Base-by-base conservation (phyloP, 345 rosid genomes). In the Arabidopsis arenosa region DNA sequence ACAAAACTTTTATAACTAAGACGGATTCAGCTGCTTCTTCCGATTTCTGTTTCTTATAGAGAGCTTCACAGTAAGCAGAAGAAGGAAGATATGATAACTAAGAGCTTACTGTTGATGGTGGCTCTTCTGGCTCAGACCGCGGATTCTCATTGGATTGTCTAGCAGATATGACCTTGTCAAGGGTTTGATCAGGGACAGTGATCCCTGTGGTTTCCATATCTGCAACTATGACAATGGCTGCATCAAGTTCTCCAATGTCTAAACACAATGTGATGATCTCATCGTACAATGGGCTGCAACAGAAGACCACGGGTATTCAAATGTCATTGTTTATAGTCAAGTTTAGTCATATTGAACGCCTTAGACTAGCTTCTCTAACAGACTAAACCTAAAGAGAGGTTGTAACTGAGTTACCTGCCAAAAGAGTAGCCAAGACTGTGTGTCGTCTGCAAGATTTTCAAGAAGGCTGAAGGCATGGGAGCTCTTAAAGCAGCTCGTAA, bases 381-480 rank as follows among this genome's bases (percentile, higher is more conserved):
- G 39, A 60, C 2, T 33, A 17, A 14, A 51, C 36, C 61, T 48
- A 53, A 30, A 40, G 18, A 44, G 5, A 2, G 36, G 26, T 35
- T 37, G 59, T 57, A 78, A n/a, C 43, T 23, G 10, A 70, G 63
- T 13, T 41, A 90, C 97, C 97, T 89, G 74, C 99, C 97, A 76
- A 90, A 92, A 70, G 68, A 66, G 74, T 85, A 94, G 68, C 96
- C 93, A 59, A 89, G 87, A 75, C 84, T 75, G 77, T 92, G 98
- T 12, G 92, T 74, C 12, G 77, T 90, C 82, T 86, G 96, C 81
- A 94, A 83, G 85, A 92, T 90, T 86, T 83, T 87, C 86, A 87
- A 84, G 85, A 92, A 94, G 18, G 88, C 89, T 73, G 97, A 85
- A 79, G 97, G 98, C 86, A 92, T 43, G 23, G 96, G 95, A 84